Percentiles rank a stretch among this genome's conserved stretches.
These are phyloP conservation scores for Saccharomycopsis crataegensis DNA, from an alignment of 1,139 yeast genomes.

Conservation along the genomic window DNA sequence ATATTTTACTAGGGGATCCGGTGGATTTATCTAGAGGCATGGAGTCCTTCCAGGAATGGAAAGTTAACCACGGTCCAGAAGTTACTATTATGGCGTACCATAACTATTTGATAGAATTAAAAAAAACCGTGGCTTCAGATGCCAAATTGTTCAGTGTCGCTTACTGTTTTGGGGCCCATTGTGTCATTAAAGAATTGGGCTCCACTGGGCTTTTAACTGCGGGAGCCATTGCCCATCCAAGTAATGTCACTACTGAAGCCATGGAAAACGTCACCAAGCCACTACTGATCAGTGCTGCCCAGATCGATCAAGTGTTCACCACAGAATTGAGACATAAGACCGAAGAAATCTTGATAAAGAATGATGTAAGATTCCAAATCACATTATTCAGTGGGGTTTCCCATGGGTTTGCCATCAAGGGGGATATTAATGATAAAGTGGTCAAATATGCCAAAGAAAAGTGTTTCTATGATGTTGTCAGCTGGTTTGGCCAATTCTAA, in stretches of 20 bases:
- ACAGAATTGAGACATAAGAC: constrained; percentile 53
- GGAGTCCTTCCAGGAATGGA: constrained; percentile 41
- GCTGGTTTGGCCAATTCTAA: constrained; percentile 25
- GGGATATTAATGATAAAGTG: constrained; percentile 51
- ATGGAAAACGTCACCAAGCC: constrained; percentile 54
- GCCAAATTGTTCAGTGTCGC: constrained; percentile 44
- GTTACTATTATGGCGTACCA: constrained; percentile 36
- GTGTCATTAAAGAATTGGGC: constrained; percentile 46
- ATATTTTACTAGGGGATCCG: constrained; percentile 38
- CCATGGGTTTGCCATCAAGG: constrained; percentile 77
- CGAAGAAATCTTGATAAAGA: constrained; percentile 46
- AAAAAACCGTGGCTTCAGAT: constrained; percentile 30
- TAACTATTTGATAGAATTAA: constrained; percentile 38
- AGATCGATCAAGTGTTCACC: constrained; percentile 54
- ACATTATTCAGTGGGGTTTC: constrained; percentile 51
- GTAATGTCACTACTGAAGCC: constrained; percentile 57
- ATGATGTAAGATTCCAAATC: constrained; percentile 47
- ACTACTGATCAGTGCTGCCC: constrained; percentile 63
- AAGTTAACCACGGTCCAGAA: constrained; percentile 43
- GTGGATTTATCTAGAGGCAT: constrained; percentile 20
- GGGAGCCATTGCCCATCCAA: constrained; percentile 77
- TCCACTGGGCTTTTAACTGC: constrained; percentile 44
- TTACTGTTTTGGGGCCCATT: constrained; percentile 80
- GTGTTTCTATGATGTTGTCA: constrained; percentile 43
- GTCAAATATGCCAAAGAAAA: constrained; percentile 65